Percentiles rank a stretch among this genome's conserved stretches.
phyloP scores from a whole-genome alignment of 768 basidiomycete species.

The Auricularia heimuer region DNA sequence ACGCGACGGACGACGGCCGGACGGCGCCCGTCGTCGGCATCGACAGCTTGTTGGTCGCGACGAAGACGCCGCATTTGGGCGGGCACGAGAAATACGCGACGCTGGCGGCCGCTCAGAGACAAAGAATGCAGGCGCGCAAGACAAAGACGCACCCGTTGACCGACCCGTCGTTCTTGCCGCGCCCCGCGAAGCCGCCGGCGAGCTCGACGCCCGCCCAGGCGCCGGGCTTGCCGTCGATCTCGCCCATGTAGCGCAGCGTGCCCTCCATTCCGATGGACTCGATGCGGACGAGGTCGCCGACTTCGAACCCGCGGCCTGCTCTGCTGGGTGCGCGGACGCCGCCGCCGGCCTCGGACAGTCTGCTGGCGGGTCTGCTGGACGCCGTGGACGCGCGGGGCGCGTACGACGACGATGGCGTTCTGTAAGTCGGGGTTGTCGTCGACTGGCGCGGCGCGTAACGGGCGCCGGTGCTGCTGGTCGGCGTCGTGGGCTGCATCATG shows the following conservation, averaged over 20 bases:
- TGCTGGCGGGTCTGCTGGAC: conserved; percentile 44
- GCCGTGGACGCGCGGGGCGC: conserved; percentile 15
- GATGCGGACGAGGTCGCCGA: conserved; percentile 78
- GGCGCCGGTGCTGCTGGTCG: conserved; percentile 18
- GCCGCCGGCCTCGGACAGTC: conserved; percentile 47
- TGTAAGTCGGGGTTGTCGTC: conserved; percentile 5
- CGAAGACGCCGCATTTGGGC: conserved; percentile 83
- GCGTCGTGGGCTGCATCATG: conserved; percentile 37
- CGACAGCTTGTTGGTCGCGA: conserved; percentile 73
- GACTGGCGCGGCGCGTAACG: conserved; percentile 3
- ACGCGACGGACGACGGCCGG: conserved; percentile 74
- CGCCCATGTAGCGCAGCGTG: conserved; percentile 65
- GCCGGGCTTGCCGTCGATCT: conserved; percentile 82
- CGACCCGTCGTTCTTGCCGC: conserved; percentile 91
- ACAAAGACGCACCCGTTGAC: conserved; percentile 66
- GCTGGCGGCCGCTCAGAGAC: background rate
- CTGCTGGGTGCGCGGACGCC: conserved; percentile 35
- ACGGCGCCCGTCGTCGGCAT: conserved; percentile 52
- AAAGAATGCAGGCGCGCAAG: conserved; percentile 4
- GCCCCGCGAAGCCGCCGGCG: conserved; percentile 71
- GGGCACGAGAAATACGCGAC: conserved; percentile 70
- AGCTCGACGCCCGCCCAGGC: conserved; percentile 93
- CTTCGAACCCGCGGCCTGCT: conserved; percentile 37
- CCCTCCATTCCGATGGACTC: conserved; percentile 88
- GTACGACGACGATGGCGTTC: conserved; percentile 2